Evolutionary conservation across 352 stramenopile species (phyloP).

Genomic region (Globisporangium heterothallicum): DNA sequence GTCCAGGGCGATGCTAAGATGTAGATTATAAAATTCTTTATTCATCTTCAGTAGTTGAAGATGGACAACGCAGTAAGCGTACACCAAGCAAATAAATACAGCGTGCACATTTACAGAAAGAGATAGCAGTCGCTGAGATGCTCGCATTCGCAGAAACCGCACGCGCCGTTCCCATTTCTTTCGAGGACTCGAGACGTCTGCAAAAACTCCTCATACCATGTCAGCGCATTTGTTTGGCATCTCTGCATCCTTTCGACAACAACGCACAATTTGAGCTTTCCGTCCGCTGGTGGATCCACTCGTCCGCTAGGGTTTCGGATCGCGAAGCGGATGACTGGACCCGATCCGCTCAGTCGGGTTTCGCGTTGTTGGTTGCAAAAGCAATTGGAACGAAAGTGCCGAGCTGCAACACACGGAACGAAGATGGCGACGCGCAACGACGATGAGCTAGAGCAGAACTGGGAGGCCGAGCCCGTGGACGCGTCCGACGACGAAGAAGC

Average conservation of each 20-base stretch:
- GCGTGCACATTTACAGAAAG: neutral
- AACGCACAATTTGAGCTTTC: neutral
- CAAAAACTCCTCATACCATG: neutral
- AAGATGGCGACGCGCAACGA: constrained; percentile 33
- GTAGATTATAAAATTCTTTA: constrained; percentile 5
- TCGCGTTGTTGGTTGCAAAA: neutral
- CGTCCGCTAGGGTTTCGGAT: neutral
- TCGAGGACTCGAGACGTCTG: too few species aligned
- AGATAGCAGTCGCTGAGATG: too few species aligned
- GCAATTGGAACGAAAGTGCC: neutral
- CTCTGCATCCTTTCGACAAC: neutral
- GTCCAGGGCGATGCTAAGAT: neutral
- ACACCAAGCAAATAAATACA: neutral
- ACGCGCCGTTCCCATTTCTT: too few species aligned
- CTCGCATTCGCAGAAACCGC: too few species aligned
- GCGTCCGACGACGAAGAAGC: constrained; percentile 41
- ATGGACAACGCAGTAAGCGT: constrained; percentile 1
- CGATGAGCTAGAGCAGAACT: constrained; percentile 68
- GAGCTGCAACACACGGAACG: too few species aligned
- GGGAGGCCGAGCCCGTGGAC: constrained; percentile 32
- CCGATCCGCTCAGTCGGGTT: neutral
- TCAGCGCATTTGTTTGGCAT: neutral
- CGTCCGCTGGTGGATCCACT: neutral
- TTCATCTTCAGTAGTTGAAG: constrained; percentile 1
- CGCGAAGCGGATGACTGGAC: neutral